Base-by-base conservation (phyloP, 2,329 filamentous ascomycete species). In the Clarireedia sp. region DNA sequence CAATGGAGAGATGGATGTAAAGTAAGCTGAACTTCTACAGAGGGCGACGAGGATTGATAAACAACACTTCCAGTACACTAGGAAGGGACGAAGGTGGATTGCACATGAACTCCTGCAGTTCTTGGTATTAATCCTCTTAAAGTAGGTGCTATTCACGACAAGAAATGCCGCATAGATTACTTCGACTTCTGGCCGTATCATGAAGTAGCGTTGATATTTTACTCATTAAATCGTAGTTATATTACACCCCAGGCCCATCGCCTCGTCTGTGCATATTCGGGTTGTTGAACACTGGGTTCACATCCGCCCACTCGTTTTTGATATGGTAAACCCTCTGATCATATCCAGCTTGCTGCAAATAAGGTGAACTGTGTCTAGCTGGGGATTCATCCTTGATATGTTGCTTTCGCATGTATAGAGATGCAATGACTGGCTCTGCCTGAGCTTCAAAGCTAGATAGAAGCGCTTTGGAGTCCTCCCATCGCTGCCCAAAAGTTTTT, bases 401-500 rank as follows among this genome's bases (percentile, higher is more conserved):
- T 26, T 73, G 71, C 37, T 70, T 69, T 60, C 70, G 46, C 75
- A 72, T 29, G 67, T 70, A 3, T 75, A 82, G 12, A 75, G 73
- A 48, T 67, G 54, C 49, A 16, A 64, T 51, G 2, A 67, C 43
- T 19, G 61, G 51, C 29, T 65, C 64, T 14, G 63, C 58, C 50
- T 64, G 65, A 24, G 56, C 66, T 58, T 82, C 76, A 62, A 84
- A 84, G 40, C 71, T 77, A 40, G 73, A 69, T 58, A 75, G 73
- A n/a, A 85, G 71, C 57, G 75, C 73, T 36, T 75, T 70, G 2
- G 80, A 78, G 57, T 82, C 75, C 3, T 76, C 75, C 82, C 82
- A 86, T 2, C 80, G 73, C 59, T 80, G 74, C 36, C 81, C 80
- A 56, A 79, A 84, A n/a, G 73, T 75, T 14, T 71, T 73, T 17